A percentile compares a stretch with the other conserved stretches of the same genome.
These are phyloP conservation scores for Aureobasidium sp. DNA, from an alignment of 2,329 filamentous ascomycete genomes.

Conservation along the genomic window DNA sequence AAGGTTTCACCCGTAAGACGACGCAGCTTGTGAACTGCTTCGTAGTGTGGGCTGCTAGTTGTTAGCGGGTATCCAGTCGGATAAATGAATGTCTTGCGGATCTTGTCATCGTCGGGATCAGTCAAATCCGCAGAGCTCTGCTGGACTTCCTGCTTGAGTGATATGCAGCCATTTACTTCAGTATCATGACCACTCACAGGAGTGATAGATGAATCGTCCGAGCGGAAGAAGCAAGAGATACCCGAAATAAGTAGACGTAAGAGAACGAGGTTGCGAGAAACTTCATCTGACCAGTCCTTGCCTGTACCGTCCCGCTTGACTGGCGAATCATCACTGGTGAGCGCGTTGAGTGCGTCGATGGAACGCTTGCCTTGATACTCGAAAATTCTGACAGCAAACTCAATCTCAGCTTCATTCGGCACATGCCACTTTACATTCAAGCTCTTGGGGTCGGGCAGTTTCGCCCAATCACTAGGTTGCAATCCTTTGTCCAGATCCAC, in stretches of 20 bases:
- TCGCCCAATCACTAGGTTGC: conserved; percentile 76
- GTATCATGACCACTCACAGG: conserved; percentile 28
- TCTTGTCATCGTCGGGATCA: conserved; percentile 69
- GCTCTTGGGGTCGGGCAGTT: conserved; percentile 63
- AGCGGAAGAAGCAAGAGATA: conserved; percentile 82
- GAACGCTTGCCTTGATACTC: conserved; percentile 74
- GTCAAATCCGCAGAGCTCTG: conserved; percentile 50
- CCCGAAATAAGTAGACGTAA: conserved; percentile 85
- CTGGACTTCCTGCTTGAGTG: conserved; percentile 37
- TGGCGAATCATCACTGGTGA: conserved; percentile 74
- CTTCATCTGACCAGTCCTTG: conserved; percentile 98
- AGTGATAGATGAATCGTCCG: conserved; percentile 40
- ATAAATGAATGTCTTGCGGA: conserved; percentile 82
- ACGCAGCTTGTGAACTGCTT: conserved; percentile 70
- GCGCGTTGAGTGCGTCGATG: conserved; percentile 62
- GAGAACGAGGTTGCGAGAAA: conserved; percentile 81
- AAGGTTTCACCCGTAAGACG: conserved; percentile 73
- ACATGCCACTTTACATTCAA: conserved; percentile 89
- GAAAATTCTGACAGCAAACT: conserved; percentile 85
- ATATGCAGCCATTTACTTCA: conserved; percentile 22
- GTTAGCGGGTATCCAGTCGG: conserved; percentile 77
- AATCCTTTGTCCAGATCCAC: conserved; percentile 63
- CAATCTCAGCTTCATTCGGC: conserved; percentile 69
- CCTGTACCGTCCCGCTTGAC: conserved; percentile 91
- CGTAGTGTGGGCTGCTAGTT: conserved; percentile 58